Base-by-base conservation (phyloP, 1,284 basidiomycete genomes). In the Ceratobasidium sp. region DNA sequence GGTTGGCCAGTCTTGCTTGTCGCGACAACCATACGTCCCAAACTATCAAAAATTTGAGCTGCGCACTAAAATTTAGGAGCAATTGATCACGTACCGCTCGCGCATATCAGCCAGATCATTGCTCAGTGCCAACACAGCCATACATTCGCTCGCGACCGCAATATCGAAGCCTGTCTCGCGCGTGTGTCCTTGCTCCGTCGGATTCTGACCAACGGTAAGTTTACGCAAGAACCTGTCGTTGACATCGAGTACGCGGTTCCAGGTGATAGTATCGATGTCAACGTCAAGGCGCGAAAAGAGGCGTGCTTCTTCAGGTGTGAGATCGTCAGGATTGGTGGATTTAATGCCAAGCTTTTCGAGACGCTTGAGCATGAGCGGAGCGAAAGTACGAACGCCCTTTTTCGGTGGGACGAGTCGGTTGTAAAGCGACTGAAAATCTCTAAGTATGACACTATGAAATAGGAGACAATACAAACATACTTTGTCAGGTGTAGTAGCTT, bases 171-270 rank as follows among this genome's bases (percentile, higher is more conserved):
- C 96, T 56, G 97, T 93, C 80, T 93, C 91, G 78, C 97, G 92
- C 79, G 93, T 92, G 82, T 94, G 91, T 38, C 97, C 97, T 85
- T 96, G 90, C 85, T 99, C 97, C 3, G 97, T 97, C 15, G 93
- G 83, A 71, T 93, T 94, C 82, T 96, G 94, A 44, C 98, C 98
- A 77, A 98, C 90, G 57, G 95, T 96, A 83, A 99, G 94, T 86
- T 95, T 96, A 79, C 97, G 94, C 81, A 99, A 88, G 90, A 97
- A 98, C 78, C 97, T 93, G 85, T 99, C 97, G 85, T 99, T 99
- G 81, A 94, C 96, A 84, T 99, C 97, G 75, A 98, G 86, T 17
- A 99, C 98, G 76, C 97, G 96, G 86, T 98, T 97, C 96, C 97
- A 99, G 66, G 97, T 99, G 82, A 99, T 96, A 28, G 96, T 97